Evolutionary conservation across 2,329 filamentous ascomycete genomes (phyloP), one percentile per base, ranked within the genome.

Genomic region (Fusarium brachygibbosum): DNA sequence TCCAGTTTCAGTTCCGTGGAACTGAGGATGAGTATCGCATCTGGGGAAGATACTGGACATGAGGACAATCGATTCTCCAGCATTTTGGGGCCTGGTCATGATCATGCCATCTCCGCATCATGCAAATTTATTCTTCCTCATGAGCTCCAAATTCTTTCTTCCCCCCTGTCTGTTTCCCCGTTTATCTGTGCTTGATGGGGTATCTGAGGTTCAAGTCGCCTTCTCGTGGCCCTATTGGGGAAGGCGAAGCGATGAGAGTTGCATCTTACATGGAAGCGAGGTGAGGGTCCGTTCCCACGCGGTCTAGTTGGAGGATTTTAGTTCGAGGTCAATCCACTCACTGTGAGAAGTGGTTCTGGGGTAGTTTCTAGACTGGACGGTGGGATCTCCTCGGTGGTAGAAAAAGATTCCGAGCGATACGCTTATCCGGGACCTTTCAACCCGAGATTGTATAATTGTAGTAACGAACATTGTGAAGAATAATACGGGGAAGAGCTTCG

Each of bases 31-130:
- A 93, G 69, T 90, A 89, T 75, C 81, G 82, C 35, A 80, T 92
- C 44, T 98, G 94, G 94, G 86, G 83, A 7, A 88, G 86, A 72
- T 94, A 93, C 75, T 98, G 93, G 93, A 82, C 88, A 50, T 94
- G 74, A 81, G 40, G 13, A 10, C 25, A 6, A 19, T 29, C 11
- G 13, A 29, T 38, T 55, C 49, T 45, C 51, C 52, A 61, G 63
- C 44, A 13, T 44, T 50, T 42, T 41, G 29, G 11, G 19, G 10
- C 58, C 56, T 63, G 52, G 38, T 38, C 11, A 31, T 17, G 17
- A 74, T 74, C 68, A 44, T 66, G 60, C 41, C 59, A 74, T 72
- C 63, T 58, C 62, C 57, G 45, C 51, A 59, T 51, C 40, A 60
- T 53, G 60, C 35, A 71, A 61, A 35, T 34, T 49, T 19, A 32